Percentiles rank a stretch among this genome's conserved stretches.
Evolutionary conservation across 805 yeast genomes (phyloP).

Genomic region (Grigorovia yakushimaensis): DNA sequence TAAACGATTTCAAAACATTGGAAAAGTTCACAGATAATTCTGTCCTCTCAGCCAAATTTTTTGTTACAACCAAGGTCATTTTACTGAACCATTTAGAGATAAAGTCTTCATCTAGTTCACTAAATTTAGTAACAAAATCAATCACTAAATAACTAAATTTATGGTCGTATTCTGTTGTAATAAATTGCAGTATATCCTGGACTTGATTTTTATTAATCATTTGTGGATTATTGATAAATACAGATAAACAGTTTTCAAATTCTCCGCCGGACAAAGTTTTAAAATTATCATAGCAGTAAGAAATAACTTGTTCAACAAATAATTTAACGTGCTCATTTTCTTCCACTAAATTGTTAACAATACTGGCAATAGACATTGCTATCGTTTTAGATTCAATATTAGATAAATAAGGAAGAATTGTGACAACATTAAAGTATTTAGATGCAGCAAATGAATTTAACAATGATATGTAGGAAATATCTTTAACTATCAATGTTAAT

Average conservation of each 20-base stretch:
- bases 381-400: slow-evolving; percentile 9
- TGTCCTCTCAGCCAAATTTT: slow-evolving; percentile 45
- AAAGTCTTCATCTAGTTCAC: slow-evolving; percentile 10
- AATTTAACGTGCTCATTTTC: slow-evolving; percentile 5
- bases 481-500: slow-evolving; percentile 1
- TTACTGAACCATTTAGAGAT: slow-evolving; percentile 45
- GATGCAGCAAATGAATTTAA: slow-evolving; percentile 11
- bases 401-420: slow-evolving; percentile 5
- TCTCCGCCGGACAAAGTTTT: slow-evolving; percentile 1
- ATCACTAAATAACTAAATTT: slow-evolving; percentile 27
- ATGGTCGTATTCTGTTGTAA: slow-evolving; percentile 18
- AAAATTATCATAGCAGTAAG: slow-evolving; percentile 4
- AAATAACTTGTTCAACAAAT: slow-evolving; percentile 12
- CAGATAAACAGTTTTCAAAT: slow-evolving; percentile 8
- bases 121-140: slow-evolving; percentile 13
- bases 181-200: slow-evolving; percentile 17
- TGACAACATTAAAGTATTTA: slow-evolving; percentile 3
- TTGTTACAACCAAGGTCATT: slow-evolving; percentile 51
- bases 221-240: slow-evolving; percentile 7
- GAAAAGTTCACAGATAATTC: slow-evolving; percentile 21
- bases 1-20: slow-evolving; percentile 28
- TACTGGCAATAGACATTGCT: slow-evolving; percentile 24
- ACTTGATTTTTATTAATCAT: slow-evolving; percentile 17
- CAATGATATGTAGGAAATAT: slow-evolving; percentile 2
- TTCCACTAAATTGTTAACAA: slow-evolving; percentile 9